Base-by-base conservation (phyloP, 179 eudicot species). In the Sideroxylon spinosum region DNA sequence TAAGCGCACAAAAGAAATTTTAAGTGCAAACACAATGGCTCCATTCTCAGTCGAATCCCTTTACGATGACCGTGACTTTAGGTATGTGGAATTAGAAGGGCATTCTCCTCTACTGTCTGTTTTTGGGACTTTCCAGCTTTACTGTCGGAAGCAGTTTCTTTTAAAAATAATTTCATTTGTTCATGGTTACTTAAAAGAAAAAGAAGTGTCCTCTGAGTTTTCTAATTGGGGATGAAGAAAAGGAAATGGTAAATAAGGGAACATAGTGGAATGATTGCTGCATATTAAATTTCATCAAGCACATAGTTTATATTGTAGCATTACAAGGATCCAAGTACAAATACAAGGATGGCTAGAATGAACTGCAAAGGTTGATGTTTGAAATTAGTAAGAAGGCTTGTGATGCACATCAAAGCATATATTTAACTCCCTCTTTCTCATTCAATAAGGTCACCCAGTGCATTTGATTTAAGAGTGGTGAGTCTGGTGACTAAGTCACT, bases 1-100 rank as follows among this genome's bases (percentile, higher is more conserved):
- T 78, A 95, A 95, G 88, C 97, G 98, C 64, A 95, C 99, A 49
- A 95, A 95, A 83, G 99, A 95, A 78, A 91, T 95, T 76, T 82
- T 95, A 53, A 95, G 99, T 85, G 99, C 98, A 23, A 95, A 95
- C 82, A 89, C 97, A 46, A 75, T 80, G 81, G 97, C 99, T 71
- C 99, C 98, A 8, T 90, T 93, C 53, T 95, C 98, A 29, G 99
- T 95, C 56, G 99, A 95, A 87, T 95, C 99, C 72, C 84, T 95
- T 66, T 83, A 90, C 76, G 97, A 95, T 75, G 99, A 95, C 80
- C 93, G 89, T 80, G 99, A 95, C 85, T 93, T 95, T 86, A 95
- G 98, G 99, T 93, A 78, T 49, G 81, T 74, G 16, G 16, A 64
- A 71, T 32, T 37, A 9, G 23, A 46, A 12, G 48, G 10, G 62